Conservation (phyloP, 2,329 filamentous ascomycete species). For the Xylariales sp. region DNA sequence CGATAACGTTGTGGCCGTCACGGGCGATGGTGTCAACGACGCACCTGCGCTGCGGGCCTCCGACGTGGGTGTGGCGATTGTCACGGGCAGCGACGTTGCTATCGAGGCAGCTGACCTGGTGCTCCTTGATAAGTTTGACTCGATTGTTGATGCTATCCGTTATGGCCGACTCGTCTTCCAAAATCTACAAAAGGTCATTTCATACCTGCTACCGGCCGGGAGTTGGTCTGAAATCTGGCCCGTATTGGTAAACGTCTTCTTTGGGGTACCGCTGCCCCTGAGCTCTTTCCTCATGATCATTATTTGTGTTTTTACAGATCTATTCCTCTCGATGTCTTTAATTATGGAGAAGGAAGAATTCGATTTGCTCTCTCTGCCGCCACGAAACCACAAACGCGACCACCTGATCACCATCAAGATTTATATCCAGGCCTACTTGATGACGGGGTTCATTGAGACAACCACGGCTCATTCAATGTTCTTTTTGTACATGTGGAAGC, state of each 20-base stretch:
- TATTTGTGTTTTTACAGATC: conserved; percentile 52
- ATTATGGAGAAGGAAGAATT: conserved; percentile 55
- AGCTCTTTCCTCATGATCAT: conserved; percentile 54
- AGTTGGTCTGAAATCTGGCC: conserved; percentile 55
- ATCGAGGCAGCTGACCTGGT: conserved; percentile 67
- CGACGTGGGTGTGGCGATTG: conserved; percentile 65
- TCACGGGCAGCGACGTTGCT: conserved; percentile 62
- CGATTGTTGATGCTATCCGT: conserved; percentile 62
- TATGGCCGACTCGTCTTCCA: conserved; percentile 60
- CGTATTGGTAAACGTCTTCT: conserved; percentile 50
- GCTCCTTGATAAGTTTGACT: conserved; percentile 61
- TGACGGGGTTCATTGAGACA: conserved; percentile 48
- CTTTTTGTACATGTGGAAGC: conserved; percentile 46
- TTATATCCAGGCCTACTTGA: conserved; percentile 49
- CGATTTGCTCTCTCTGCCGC: conserved; percentile 45
- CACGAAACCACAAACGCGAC: conserved; percentile 43
- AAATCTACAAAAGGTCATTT: conserved; percentile 36
- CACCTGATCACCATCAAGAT: conserved; percentile 31
- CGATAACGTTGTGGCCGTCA: conserved; percentile 60
- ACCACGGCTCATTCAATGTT: conserved; percentile 47
- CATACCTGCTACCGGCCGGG: conserved; percentile 45
- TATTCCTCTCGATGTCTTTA: conserved; percentile 44
- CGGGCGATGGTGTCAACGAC: conserved; percentile 64
- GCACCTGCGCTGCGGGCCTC: conserved; percentile 61
- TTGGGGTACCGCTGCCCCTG: conserved; percentile 47